Conservation (phyloP, 2,329 filamentous ascomycete species). For the Xylariaceae sp. region DNA sequence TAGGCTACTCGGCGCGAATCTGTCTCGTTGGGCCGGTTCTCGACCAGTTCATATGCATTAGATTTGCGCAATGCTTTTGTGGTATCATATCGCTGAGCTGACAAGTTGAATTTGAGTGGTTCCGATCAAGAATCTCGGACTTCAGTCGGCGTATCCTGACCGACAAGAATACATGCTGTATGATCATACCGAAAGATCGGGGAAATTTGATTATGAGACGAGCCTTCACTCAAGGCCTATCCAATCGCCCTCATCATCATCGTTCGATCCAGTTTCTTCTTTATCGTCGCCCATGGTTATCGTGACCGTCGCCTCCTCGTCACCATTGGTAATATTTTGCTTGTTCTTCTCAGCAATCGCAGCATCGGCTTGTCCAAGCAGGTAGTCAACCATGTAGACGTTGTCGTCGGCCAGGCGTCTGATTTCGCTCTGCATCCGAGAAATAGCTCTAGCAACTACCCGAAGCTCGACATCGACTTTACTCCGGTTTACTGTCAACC, state of each 20-base stretch:
- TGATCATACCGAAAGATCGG: background rate
- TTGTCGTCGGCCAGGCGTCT: conserved; percentile 82
- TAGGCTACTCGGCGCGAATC: background rate
- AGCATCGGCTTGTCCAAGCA: conserved; percentile 49
- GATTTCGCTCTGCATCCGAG: conserved; percentile 75
- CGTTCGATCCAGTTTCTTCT: conserved; percentile 19
- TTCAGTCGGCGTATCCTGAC: background rate
- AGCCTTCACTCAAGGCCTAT: conserved; percentile 29
- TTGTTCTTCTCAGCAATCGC: conserved; percentile 14
- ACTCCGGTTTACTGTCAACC: conserved; percentile 73
- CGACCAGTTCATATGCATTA: too few species aligned
- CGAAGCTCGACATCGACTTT: conserved; percentile 81
- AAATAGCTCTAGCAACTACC: conserved; percentile 73
- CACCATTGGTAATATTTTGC: conserved; percentile 15
- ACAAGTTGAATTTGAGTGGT: background rate
- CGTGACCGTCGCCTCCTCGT: conserved; percentile 24
- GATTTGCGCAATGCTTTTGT: too few species aligned
- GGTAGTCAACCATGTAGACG: conserved; percentile 80
- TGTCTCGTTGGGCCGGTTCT: too few species aligned
- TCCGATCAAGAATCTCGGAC: background rate
- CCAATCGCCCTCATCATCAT: conserved; percentile 30
- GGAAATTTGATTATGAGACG: background rate
- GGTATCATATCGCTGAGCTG: background rate
- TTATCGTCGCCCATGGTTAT: conserved; percentile 20
- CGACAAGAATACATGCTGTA: background rate